Evolutionary conservation across 2,329 filamentous ascomycete species (phyloP).

Genomic region (Colletotrichum sp.): DNA sequence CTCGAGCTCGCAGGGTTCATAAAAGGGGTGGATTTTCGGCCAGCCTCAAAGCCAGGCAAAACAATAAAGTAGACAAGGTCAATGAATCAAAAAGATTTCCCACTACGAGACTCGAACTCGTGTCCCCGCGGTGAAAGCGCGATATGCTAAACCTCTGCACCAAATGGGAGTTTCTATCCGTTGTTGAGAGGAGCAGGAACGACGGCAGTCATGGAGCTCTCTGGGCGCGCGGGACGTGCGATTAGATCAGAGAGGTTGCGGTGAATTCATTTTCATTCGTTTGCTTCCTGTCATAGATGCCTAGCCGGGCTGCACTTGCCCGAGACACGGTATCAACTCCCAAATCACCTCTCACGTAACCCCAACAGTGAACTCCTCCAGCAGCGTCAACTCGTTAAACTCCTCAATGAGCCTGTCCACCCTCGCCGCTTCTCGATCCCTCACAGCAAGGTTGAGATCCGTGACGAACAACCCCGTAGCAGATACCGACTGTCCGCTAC

Average conservation of each 20-base stretch:
- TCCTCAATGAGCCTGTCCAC: slow-evolving; percentile 36
- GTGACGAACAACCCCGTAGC: slow-evolving; percentile 37
- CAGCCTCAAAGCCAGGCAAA: not conserved
- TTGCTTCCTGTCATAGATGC: not conserved
- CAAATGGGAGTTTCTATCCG: not conserved
- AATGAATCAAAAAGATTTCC: not conserved
- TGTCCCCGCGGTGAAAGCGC: not conserved
- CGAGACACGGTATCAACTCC: not conserved
- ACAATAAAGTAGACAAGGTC: not conserved
- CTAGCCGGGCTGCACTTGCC: not conserved
- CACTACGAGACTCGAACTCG: not conserved
- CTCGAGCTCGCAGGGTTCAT: not conserved
- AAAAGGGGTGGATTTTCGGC: not conserved
- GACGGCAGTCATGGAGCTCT: not conserved
- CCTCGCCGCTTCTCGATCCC: slow-evolving; percentile 35
- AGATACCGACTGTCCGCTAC: slow-evolving; percentile 25
- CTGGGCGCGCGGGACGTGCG: not conserved
- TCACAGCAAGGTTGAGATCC: slow-evolving; percentile 38
- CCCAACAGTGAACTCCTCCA: slow-evolving; percentile 14
- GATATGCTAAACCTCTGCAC: not conserved
- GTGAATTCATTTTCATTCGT: not conserved
- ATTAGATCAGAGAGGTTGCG: not conserved
- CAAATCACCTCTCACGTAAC: not conserved
- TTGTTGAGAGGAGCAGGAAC: not conserved
- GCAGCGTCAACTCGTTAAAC: slow-evolving; percentile 30